phyloP scores from a whole-genome alignment of 108 stramenopile species.

The Parmales sp. region DNA sequence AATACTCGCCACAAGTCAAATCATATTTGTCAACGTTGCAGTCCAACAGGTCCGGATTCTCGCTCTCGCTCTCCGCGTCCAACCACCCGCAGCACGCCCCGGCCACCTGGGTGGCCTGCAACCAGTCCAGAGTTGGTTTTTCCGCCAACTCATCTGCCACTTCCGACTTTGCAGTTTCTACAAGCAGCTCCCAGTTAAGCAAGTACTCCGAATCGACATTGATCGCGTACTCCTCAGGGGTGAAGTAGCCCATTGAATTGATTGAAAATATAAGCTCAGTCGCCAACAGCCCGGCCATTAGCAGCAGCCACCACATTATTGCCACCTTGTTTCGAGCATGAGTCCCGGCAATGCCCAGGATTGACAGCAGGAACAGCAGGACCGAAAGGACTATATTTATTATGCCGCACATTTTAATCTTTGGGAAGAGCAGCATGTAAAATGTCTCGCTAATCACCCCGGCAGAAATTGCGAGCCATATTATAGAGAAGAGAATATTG shows the following conservation, averaged over 20 bases:
- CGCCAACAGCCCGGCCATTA: not conserved
- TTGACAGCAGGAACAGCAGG: not conserved
- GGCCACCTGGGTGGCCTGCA: not conserved
- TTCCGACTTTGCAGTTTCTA: not conserved
- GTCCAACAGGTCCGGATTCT: not conserved
- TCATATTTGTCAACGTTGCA: not conserved
- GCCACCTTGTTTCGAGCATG: not conserved
- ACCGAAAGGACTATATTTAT: not conserved
- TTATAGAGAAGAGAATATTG: not conserved
- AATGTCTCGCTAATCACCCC: not conserved
- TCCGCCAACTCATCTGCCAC: no score
- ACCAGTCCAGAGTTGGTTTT: not conserved
- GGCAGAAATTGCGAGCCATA: not conserved
- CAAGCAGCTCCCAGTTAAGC: not conserved
- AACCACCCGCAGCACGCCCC: slow-evolving; percentile 6
- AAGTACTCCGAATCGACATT: not conserved
- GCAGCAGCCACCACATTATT: not conserved
- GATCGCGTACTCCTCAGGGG: not conserved
- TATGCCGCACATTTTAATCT: not conserved
- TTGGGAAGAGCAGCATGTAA: not conserved
- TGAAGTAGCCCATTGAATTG: not conserved
- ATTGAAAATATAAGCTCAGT: not conserved
- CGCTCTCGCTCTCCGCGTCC: not conserved
- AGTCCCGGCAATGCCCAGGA: not conserved
- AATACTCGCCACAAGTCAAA: not conserved